These are phyloP conservation scores for Xerocomellus dryophilus DNA, from an alignment of 768 basidiomycete genomes.

Conservation along the genomic window DNA sequence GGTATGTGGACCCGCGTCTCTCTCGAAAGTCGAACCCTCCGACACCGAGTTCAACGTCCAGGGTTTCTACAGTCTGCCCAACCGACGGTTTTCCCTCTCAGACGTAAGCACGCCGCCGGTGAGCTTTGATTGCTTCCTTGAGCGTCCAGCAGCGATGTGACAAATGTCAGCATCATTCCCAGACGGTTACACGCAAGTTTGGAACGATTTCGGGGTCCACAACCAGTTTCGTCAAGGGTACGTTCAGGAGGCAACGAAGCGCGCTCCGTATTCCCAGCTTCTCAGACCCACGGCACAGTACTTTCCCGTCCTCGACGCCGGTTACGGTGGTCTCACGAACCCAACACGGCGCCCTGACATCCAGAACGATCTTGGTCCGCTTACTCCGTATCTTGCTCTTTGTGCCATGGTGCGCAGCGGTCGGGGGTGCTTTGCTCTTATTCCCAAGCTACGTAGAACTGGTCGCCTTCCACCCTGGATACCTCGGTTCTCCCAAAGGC, in stretches of 20 bases:
- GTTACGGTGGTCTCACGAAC: background rate
- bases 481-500: conserved; percentile 28
- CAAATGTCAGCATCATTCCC: background rate
- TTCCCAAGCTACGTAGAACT: conserved; percentile 26
- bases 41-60: conserved; percentile 1
- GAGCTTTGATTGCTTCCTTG: background rate
- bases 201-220: conserved; percentile 28
- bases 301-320: background rate
- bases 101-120: conserved; percentile 18
- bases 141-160: background rate
- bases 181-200: conserved; percentile 16
- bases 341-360: background rate
- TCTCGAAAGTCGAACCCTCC: background rate
- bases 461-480: conserved; percentile 31
- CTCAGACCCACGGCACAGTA: background rate
- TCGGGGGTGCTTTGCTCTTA: conserved; percentile 33
- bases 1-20: conserved; percentile 14
- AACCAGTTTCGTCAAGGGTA: conserved; percentile 3
- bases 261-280: conserved; percentile 16
- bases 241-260: conserved; percentile 8
- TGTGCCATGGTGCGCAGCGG: conserved; percentile 36
- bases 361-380: background rate
- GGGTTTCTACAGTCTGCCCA: conserved; percentile 30
- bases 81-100: conserved; percentile 30
- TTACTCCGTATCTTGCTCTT: conserved; percentile 26